phyloP scores from a whole-genome alignment of 768 basidiomycete genomes.

The Termitomyces heimii region DNA sequence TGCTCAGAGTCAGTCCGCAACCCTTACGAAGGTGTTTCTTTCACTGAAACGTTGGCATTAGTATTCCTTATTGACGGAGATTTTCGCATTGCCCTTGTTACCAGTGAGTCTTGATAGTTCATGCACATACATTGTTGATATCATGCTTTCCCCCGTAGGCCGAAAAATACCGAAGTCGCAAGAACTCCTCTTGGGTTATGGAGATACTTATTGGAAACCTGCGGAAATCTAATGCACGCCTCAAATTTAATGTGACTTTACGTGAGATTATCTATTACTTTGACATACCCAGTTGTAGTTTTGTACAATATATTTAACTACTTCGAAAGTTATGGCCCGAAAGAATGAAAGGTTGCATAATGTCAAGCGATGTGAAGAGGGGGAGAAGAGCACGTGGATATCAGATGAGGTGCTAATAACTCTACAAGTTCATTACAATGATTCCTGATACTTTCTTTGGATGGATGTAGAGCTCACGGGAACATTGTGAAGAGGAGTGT shows the following conservation, averaged over 20 bases:
- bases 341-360: not conserved
- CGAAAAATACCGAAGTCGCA: not conserved
- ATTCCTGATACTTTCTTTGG: constrained; percentile 13
- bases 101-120: not conserved
- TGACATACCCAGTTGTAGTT: not conserved
- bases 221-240: not conserved
- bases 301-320: not conserved
- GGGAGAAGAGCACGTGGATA: no score
- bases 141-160: not conserved
- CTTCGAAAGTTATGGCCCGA: not conserved
- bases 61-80: constrained; percentile 4
- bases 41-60: not conserved
- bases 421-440: constrained; percentile 10
- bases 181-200: not conserved
- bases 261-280: not conserved
- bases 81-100: constrained; percentile 1
- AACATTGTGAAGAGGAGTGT: constrained; percentile 21
- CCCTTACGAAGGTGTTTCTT: not conserved
- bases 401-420: not conserved
- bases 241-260: not conserved
- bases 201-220: not conserved
- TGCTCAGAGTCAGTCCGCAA: constrained; percentile 6
- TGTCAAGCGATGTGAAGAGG: not conserved
- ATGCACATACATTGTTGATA: not conserved
- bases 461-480: constrained; percentile 13